Conservation (phyloP, 2,329 filamentous ascomycete genomes). For the Bipolaris cookei region DNA sequence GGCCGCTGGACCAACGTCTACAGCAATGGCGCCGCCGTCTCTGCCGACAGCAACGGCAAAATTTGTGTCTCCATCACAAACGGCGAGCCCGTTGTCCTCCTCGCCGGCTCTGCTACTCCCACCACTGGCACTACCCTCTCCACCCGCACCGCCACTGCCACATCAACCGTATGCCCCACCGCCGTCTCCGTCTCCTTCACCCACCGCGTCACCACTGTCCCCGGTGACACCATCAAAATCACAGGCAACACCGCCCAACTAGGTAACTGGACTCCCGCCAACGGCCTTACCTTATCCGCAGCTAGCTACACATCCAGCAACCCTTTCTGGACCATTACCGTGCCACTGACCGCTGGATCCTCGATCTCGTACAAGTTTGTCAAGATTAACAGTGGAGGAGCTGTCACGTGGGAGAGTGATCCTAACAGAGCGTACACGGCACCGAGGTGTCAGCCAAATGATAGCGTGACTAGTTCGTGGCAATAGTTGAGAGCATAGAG, state of each 20-base stretch:
- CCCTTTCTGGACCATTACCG: constrained; percentile 56
- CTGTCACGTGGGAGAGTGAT: constrained; percentile 55
- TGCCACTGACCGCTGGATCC: constrained; percentile 52
- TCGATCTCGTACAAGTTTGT: constrained; percentile 56
- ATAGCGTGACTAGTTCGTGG: constrained; percentile 34
- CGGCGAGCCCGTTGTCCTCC: constrained; percentile 54
- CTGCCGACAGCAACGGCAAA: constrained; percentile 50
- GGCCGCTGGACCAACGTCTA: constrained; percentile 53
- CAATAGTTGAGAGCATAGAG: not conserved
- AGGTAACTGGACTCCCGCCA: constrained; percentile 52
- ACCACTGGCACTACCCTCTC: constrained; percentile 23
- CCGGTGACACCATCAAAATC: constrained; percentile 58
- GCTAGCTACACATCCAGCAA: constrained; percentile 53
- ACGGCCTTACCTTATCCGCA: constrained; percentile 51
- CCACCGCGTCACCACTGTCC: constrained; percentile 55
- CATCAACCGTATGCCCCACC: constrained; percentile 30
- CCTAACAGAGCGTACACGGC: constrained; percentile 53
- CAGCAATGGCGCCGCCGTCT: constrained; percentile 45
- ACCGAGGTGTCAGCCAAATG: constrained; percentile 35
- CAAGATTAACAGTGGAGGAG: constrained; percentile 53
- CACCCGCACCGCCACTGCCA: constrained; percentile 13
- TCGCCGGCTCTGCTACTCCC: constrained; percentile 25
- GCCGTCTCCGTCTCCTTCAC: constrained; percentile 52
- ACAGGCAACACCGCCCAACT: constrained; percentile 54
- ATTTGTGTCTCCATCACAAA: constrained; percentile 53